These are phyloP conservation scores for Lenzites betulinus DNA, from an alignment of 768 basidiomycete species.

Conservation along the genomic window DNA sequence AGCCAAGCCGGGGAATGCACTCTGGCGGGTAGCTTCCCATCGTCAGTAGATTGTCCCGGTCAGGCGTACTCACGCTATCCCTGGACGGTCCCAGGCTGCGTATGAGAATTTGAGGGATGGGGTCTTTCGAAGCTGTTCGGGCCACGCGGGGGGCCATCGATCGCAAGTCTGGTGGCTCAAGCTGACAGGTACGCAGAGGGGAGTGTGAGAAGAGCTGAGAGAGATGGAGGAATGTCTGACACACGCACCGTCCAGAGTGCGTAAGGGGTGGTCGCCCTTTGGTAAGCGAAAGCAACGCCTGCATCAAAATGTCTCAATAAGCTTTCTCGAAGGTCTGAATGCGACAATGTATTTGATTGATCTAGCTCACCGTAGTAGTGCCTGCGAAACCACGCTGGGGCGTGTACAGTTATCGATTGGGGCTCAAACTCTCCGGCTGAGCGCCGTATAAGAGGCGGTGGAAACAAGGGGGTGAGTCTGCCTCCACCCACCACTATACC, in stretches of 20 bases:
- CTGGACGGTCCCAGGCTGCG: slow-evolving; percentile 5
- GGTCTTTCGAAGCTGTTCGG: not conserved
- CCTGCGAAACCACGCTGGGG: not conserved
- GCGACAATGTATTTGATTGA: not conserved
- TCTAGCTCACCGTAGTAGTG: not conserved
- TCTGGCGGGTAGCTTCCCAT: slow-evolving; percentile 1
- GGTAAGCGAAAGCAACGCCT: not conserved
- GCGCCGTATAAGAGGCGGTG: not conserved
- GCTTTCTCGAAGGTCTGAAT: not conserved
- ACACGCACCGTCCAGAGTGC: not conserved
- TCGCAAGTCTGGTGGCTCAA: not conserved
- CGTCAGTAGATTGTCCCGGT: not conserved
- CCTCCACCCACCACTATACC: no score
- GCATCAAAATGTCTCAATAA: not conserved
- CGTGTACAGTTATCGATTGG: not conserved
- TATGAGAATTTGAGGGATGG: not conserved
- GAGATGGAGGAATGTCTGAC: not conserved
- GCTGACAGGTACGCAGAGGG: not conserved
- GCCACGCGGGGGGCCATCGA: not conserved
- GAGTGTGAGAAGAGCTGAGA: slow-evolving; percentile 6
- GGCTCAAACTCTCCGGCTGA: not conserved
- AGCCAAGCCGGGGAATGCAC: slow-evolving; percentile 3
- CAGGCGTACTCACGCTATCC: not conserved
- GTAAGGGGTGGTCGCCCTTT: not conserved
- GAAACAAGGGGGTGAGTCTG: not conserved